Evolutionary conservation across 2,329 filamentous ascomycete genomes (phyloP), one percentile per base, ranked within the genome.

Genomic region (Coniochaeta ligniaria): DNA sequence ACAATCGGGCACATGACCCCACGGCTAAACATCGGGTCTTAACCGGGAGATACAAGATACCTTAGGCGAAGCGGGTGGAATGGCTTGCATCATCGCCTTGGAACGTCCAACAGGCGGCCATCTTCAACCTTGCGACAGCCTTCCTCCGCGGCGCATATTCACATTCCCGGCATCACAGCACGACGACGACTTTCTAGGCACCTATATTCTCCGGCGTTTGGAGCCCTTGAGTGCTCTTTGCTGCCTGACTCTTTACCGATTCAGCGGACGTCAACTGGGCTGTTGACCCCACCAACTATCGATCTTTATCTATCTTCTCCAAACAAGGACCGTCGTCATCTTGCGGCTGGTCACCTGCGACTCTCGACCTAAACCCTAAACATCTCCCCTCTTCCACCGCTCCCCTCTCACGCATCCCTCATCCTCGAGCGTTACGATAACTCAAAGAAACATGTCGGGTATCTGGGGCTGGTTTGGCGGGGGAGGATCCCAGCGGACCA

Each of bases 391-490:
- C 57, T 45, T 61, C 60, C 20, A 33, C 35, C 17, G 35, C 17
- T 35, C 24, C 59, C 17, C 9, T 33, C 36, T 9, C 43, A 22
- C 59, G 41, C 60, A 28, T 45, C 14, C 26, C 35, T 36, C 8
- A 36, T 58, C 45, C 36, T 62, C 60, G 47, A 57, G 31, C 58
- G 2, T 14, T 56, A 43, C 31, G 31, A 58, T 31, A 28, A 41
- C 33, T 28, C 11, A 17, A 58, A 35, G 52, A 61, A 62, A 35
- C 63, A 88, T 87, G 85, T 87, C 80, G 64, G 80, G 80, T 65
- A 84, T 90, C 78, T 91, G 90, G 89, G 86, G 89, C 78, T 97
- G 93, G 92, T 96, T 97, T 74, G 92, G 94, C 76, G 92, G 92
- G 71, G 85, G 84, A 66, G 84, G 85, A 70, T 87, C 88, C 68